Base-by-base conservation (phyloP, 2,329 filamentous ascomycete genomes). In the Aureobasidium sp. region DNA sequence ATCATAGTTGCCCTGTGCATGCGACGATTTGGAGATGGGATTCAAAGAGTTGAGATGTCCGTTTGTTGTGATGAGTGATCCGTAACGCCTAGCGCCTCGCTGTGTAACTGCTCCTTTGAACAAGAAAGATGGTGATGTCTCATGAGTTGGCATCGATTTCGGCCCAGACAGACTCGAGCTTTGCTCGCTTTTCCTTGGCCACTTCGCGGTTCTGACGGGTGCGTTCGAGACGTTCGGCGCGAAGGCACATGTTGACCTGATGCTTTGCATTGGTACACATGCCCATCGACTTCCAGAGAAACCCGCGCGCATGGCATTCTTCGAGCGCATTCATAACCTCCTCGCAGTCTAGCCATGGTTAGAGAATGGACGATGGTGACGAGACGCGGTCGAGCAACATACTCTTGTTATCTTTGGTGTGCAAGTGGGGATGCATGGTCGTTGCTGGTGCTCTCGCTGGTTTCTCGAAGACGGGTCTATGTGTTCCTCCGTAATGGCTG, bases 401-500 rank as follows among this genome's bases (percentile, higher is more conserved):
- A 96, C 93, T 92, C 68, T 84, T 81, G 69, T 96, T 96, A 72
- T 96, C 88, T 74, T 94, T 91, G 32, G 91, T 96, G 73, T 97
- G 92, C 2, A 99, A 80, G 78, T 97, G 93, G 60, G 94, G 95
- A 90, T 99, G 94, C 94, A 99, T 99, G 30, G 25, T 69, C 50
- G 60, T 57, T 59, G 58, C 5, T n/a, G 29, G 9, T 21, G 29
- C 16, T 37, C 6, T 8, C 7, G 25, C 21, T 21, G 5, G 9
- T 30, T 7, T 36, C 16, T 36, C 8, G 10, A 21, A 21, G 21
- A 39, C 3, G 9, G 16, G 10, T 48, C 13, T 48, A n/a, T 10
- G 32, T 41, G 62, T 61, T 62, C 61, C 49, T 64, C 52, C 36
- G 44, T 15, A 13, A 27, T 59, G 29, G 3, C 36, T 29, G 55